Conservation (phyloP, 2,329 filamentous ascomycete genomes). For the Fusarium neocosmosporiellum region DNA sequence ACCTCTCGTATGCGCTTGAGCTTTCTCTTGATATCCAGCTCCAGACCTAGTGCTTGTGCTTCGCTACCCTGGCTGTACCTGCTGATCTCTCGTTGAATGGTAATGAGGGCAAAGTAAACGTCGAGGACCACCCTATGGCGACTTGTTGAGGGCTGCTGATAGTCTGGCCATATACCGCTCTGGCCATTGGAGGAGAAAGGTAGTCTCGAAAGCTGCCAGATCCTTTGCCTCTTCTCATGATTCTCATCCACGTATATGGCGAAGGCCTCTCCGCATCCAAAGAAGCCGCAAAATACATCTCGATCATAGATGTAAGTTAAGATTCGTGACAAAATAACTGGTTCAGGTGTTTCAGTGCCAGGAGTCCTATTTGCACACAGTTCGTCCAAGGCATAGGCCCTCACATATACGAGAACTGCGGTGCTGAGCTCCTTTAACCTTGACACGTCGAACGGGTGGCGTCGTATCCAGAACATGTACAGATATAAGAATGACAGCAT, state of each 20-base stretch:
- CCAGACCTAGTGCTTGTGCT: neutral
- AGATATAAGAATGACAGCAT: constrained; percentile 24
- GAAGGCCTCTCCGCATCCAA: constrained; percentile 14
- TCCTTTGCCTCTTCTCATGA: constrained; percentile 4
- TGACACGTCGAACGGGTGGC: constrained; percentile 4
- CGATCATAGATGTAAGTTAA: constrained; percentile 23
- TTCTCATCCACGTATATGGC: constrained; percentile 15
- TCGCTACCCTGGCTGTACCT: constrained; percentile 13
- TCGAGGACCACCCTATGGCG: neutral
- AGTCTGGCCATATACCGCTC: neutral
- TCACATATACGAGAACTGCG: constrained; percentile 8
- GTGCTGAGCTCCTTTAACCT: constrained; percentile 8
- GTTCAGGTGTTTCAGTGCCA: neutral
- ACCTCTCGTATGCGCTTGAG: constrained; percentile 14
- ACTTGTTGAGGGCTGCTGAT: neutral
- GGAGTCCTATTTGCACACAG: neutral
- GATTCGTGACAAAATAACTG: constrained; percentile 2
- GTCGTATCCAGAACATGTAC: constrained; percentile 30
- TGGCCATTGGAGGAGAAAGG: neutral
- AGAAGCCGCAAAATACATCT: constrained; percentile 24
- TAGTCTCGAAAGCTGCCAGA: constrained; percentile 14
- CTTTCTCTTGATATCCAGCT: constrained; percentile 2
- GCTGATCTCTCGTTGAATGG: constrained; percentile 24
- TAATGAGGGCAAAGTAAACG: constrained; percentile 20
- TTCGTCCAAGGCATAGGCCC: constrained; percentile 2